phyloP scores from a whole-genome alignment of 129 eudicot genomes.

The Gnaphalium uliginosum region DNA sequence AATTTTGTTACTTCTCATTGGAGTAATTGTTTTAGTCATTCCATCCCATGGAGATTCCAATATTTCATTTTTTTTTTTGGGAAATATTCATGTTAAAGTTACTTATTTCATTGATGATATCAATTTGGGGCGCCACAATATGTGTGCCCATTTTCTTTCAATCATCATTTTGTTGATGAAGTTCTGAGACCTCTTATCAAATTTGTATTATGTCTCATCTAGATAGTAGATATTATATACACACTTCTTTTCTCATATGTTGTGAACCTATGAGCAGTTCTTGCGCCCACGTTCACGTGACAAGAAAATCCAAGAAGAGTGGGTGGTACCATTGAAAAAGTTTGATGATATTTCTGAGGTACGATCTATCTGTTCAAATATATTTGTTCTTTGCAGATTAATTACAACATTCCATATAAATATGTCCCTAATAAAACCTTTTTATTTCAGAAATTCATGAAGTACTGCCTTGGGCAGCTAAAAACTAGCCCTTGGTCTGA shows the following conservation, averaged over 20 bases:
- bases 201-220: not conserved
- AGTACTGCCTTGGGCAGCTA: slow-evolving; percentile 80
- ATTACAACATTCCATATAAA: not conserved
- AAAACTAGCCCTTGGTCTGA: slow-evolving; percentile 96
- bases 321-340: slow-evolving; percentile 78
- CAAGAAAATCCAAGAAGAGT: slow-evolving; percentile 85
- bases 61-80: not conserved
- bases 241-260: slow-evolving; percentile 12
- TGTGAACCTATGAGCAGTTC: slow-evolving; percentile 56
- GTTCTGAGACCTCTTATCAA: not conserved
- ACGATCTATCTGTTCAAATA: slow-evolving; percentile 12
- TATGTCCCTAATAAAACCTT: slow-evolving; percentile 14
- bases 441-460: slow-evolving; percentile 65
- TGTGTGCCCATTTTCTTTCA: not conserved
- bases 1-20: not conserved
- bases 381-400: not conserved
- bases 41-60: slow-evolving; percentile 12
- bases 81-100: not conserved
- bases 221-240: not conserved
- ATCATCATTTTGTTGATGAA: not conserved
- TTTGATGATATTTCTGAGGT: slow-evolving; percentile 88
- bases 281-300: slow-evolving; percentile 91
- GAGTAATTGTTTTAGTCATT: not conserved
- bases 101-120: not conserved
- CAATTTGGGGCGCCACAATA: not conserved